These are phyloP conservation scores for Pseudozyma sp. DNA, from an alignment of 1,284 basidiomycete genomes.

Conservation along the genomic window DNA sequence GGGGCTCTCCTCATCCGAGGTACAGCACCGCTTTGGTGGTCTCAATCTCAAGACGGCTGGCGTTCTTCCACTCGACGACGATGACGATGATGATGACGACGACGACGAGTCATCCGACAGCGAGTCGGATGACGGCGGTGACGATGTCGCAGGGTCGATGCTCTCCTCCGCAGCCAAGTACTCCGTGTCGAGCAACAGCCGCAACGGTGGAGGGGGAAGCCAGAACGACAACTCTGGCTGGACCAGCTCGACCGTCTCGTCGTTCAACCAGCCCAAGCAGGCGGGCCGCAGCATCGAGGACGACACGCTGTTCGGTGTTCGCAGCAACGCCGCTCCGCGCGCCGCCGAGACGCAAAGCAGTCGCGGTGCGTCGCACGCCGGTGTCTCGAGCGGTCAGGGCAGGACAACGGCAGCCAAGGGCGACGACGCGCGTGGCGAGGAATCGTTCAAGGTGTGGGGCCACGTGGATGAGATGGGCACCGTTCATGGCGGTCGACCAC, in stretches of 20 bases:
- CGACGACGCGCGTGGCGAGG: conserved; percentile 21
- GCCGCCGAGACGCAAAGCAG: conserved; percentile 9
- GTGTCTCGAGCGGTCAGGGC: neutral
- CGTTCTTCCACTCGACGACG: conserved; percentile 29
- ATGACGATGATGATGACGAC: conserved; percentile 54
- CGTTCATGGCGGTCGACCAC: conserved; percentile 54
- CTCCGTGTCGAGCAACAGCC: conserved; percentile 48
- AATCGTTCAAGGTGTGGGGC: conserved; percentile 48
- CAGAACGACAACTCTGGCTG: conserved; percentile 44
- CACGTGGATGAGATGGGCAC: conserved; percentile 59
- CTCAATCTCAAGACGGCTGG: conserved; percentile 19
- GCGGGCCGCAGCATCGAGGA: conserved; percentile 58
- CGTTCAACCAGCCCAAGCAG: conserved; percentile 46
- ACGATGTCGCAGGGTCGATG: conserved; percentile 35
- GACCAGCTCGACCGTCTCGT: conserved; percentile 52
- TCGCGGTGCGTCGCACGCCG: conserved; percentile 11
- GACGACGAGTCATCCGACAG: conserved; percentile 47
- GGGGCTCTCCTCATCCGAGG: conserved; percentile 11
- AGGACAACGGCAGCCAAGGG: conserved; percentile 5
- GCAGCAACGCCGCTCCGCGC: conserved; percentile 29
- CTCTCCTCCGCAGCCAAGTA: conserved; percentile 44
- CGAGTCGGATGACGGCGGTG: conserved; percentile 41
- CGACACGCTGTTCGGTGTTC: conserved; percentile 65
- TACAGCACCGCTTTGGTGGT: conserved; percentile 29
- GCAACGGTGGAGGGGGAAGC: conserved; percentile 24